Evolutionary conservation across 345 rosid genomes (phyloP).

Genomic region (Melaleuca quinquenervia): DNA sequence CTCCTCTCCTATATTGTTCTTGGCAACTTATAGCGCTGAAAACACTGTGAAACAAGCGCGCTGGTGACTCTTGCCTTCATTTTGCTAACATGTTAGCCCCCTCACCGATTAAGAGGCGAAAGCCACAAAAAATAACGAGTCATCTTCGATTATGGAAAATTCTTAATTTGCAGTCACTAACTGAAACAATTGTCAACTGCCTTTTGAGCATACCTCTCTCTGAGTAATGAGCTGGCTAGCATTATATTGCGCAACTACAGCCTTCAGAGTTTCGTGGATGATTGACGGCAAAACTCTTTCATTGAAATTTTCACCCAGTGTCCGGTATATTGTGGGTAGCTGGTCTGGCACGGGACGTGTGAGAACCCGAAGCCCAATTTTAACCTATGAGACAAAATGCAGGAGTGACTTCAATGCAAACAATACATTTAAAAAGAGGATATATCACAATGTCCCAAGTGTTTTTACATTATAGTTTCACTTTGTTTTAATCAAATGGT

Average conservation of each 20-base stretch:
- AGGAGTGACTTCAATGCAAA: background rate
- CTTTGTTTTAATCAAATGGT: background rate
- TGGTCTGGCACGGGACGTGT: constrained; percentile 71
- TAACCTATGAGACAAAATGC: constrained; percentile 42
- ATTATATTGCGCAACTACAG: constrained; percentile 93
- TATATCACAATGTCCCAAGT: background rate
- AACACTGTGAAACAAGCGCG: background rate
- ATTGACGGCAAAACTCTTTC: constrained; percentile 92
- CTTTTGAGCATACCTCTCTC: constrained; percentile 49
- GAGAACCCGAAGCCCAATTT: constrained; percentile 90
- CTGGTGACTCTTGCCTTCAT: background rate
- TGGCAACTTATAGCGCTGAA: background rate
- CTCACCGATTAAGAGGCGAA: background rate
- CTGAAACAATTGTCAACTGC: background rate
- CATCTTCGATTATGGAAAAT: background rate
- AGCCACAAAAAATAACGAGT: background rate
- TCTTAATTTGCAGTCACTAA: background rate
- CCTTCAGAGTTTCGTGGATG: constrained; percentile 81
- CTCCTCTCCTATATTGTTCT: background rate
- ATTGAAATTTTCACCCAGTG: constrained; percentile 72
- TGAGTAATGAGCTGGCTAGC: constrained; percentile 96
- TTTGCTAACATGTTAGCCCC: background rate
- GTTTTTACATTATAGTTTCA: background rate
- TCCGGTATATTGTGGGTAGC: constrained; percentile 70
- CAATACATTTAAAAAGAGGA: background rate